Percentiles rank a stretch among this genome's conserved stretches.
These are phyloP conservation scores for Aspergillus felis DNA, from an alignment of 2,329 filamentous ascomycete species.

Conservation along the genomic window DNA sequence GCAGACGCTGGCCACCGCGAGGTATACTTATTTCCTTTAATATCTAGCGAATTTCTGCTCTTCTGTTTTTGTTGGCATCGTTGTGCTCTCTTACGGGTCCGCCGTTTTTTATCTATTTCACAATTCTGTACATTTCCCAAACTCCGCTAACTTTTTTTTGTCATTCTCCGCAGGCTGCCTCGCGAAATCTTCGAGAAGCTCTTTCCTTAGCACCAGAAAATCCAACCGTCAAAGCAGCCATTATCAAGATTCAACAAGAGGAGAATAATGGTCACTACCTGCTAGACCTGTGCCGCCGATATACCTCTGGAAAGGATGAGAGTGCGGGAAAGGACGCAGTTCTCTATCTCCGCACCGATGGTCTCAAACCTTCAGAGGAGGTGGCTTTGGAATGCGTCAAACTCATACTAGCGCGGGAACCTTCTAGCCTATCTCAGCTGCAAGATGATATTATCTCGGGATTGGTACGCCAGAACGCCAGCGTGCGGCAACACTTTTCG, in stretches of 20 bases:
- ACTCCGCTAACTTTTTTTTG: conserved; percentile 10
- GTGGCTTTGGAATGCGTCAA: conserved; percentile 43
- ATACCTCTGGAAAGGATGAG: conserved; percentile 39
- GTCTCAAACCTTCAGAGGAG: conserved; percentile 40
- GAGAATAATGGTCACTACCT: conserved; percentile 42
- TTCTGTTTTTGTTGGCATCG: not conserved
- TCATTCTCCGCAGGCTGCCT: conserved; percentile 38
- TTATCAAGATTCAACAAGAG: conserved; percentile 42
- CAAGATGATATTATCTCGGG: conserved; percentile 48
- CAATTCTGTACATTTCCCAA: not conserved
- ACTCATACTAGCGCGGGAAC: conserved; percentile 37
- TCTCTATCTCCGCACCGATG: conserved; percentile 40
- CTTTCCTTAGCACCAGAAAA: conserved; percentile 45
- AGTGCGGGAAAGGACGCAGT: conserved; percentile 43
- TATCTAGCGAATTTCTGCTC: not conserved
- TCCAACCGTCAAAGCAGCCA: conserved; percentile 42
- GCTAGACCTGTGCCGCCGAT: conserved; percentile 43
- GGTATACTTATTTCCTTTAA: conserved; percentile 27
- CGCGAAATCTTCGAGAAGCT: conserved; percentile 48
- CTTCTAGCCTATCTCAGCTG: conserved; percentile 32
- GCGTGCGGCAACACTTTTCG: conserved; percentile 43
- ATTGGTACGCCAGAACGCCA: conserved; percentile 41
- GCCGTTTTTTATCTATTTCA: conserved; percentile 4
- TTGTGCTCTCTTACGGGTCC: not conserved
- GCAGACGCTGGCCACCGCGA: conserved; percentile 44